phyloP scores from a whole-genome alignment of 192 early-diverging fungal genomes.

The Linnemannia hyalina region DNA sequence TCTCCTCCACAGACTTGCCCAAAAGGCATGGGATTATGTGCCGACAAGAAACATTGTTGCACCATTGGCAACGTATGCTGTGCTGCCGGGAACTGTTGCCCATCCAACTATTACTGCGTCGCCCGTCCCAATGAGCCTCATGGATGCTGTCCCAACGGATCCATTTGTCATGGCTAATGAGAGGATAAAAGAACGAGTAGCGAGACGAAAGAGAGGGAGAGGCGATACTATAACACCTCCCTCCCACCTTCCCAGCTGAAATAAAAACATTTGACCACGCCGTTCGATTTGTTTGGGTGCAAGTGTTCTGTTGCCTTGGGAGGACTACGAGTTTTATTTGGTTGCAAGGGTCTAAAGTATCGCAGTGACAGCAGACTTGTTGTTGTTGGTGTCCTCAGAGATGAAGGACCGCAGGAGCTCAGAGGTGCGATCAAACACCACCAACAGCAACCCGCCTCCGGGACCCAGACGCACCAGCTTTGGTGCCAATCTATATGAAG shows the following conservation, averaged over 20 bases:
- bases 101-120: not conserved
- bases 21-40: not conserved
- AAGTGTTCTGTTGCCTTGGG: not conserved
- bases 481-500: slow-evolving; percentile 67
- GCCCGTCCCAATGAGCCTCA: not conserved
- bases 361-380: not conserved
- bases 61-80: not conserved
- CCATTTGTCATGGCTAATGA: not conserved
- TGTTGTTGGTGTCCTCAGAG: not conserved
- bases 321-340: not conserved
- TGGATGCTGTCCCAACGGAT: not conserved
- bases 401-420: slow-evolving; percentile 81
- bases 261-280: not conserved
- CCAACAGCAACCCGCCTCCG: slow-evolving; percentile 81
- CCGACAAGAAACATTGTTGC: not conserved
- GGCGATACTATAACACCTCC: not conserved
- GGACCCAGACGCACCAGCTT: slow-evolving; percentile 93
- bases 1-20: not conserved
- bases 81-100: not conserved
- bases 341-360: not conserved
- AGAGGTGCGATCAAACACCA: slow-evolving; percentile 87
- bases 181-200: not conserved
- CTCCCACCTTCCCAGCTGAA: not conserved
- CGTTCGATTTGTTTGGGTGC: not conserved
- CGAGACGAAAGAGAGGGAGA: not conserved